phyloP scores from a whole-genome alignment of 805 yeast genomes.

The Nadsonia fulvescens region DNA sequence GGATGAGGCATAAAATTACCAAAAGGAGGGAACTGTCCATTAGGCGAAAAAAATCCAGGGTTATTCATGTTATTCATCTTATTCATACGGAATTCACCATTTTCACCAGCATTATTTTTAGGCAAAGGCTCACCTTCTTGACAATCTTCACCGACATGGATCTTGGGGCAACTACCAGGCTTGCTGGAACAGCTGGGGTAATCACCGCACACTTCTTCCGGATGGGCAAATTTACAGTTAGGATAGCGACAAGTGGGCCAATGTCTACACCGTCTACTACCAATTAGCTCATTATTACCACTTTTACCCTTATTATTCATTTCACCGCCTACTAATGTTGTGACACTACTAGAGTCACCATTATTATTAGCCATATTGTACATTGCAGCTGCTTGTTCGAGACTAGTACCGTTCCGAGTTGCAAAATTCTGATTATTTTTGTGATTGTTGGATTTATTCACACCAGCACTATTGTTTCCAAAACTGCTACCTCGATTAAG shows the following conservation, averaged over 20 bases:
- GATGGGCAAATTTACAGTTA: conserved; percentile 60
- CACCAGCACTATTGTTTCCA: too few relatives aligned
- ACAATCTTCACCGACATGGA: conserved; percentile 70
- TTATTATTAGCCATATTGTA: too few relatives aligned
- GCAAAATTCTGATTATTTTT: too few relatives aligned
- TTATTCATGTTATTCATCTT: background rate
- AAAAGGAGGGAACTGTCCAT: background rate
- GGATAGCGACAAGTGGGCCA: conserved; percentile 20
- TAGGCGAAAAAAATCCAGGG: background rate
- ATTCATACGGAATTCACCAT: background rate
- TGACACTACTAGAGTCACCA: too few relatives aligned
- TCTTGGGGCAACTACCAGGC: conserved; percentile 64
- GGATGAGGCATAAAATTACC: conserved; percentile 3
- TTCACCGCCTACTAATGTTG: too few relatives aligned
- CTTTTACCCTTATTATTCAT: too few relatives aligned
- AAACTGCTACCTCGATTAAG: too few relatives aligned
- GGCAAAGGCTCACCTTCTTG: conserved; percentile 1
- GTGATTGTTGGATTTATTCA: too few relatives aligned
- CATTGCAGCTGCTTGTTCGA: too few relatives aligned
- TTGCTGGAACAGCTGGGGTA: conserved; percentile 65
- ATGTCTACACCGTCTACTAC: conserved; percentile 18
- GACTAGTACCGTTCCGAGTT: too few relatives aligned
- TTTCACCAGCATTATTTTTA: conserved; percentile 1
- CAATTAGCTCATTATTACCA: too few relatives aligned
- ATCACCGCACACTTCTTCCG: conserved; percentile 54